Conservation (phyloP, 306 rosid genomes). For the Dalbergia cultrata region DNA sequence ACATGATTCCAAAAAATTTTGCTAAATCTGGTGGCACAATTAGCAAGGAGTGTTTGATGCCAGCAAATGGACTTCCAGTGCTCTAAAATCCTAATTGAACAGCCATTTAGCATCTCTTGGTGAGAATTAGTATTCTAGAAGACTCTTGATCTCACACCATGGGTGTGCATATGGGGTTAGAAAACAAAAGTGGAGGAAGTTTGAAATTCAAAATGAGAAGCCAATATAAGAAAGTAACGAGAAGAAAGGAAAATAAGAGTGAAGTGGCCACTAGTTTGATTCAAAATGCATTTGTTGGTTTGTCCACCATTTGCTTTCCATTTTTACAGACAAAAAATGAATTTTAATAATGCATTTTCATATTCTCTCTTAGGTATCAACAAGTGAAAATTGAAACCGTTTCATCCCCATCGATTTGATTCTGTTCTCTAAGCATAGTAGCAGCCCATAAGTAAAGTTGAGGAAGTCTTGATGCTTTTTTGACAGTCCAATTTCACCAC, state of each 20-base stretch:
- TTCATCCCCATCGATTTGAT: background rate
- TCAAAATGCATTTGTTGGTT: background rate
- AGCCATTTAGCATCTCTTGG: background rate
- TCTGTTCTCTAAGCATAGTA: conserved; percentile 4
- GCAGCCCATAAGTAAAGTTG: background rate
- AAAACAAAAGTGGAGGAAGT: background rate
- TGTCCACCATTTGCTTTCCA: conserved; percentile 9
- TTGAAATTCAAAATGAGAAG: background rate
- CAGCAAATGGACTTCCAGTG: background rate
- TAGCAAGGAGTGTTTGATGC: conserved; percentile 15
- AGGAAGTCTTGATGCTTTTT: conserved; percentile 4
- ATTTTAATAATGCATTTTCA: conserved; percentile 8
- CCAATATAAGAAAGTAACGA: conserved; percentile 4
- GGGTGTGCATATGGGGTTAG: background rate
- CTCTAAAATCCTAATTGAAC: background rate
- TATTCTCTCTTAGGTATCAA: conserved; percentile 11
- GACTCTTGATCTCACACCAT: background rate
- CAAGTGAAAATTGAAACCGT: background rate
- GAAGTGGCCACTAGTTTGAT: conserved; percentile 5
- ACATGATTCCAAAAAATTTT: background rate
- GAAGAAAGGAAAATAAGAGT: background rate
- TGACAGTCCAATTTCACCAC: background rate
- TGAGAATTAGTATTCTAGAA: conserved; percentile 1
- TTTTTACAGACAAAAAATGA: background rate
- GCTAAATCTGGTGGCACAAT: background rate